These are phyloP conservation scores for Mycocentrospora acerina DNA, from an alignment of 2,329 filamentous ascomycete species.

Conservation along the genomic window DNA sequence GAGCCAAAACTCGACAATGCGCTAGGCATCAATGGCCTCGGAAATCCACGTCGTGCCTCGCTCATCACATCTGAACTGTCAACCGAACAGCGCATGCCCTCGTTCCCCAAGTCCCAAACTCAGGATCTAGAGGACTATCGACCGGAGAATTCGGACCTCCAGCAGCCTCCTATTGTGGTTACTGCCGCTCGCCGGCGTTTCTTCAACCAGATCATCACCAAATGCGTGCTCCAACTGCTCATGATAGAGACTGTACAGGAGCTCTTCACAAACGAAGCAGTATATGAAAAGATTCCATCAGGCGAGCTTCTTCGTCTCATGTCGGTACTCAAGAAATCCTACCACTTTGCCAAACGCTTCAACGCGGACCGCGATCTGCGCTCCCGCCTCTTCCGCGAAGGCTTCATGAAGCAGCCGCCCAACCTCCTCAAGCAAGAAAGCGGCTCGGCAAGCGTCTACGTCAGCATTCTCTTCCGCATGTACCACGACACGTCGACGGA, in stretches of 20 bases:
- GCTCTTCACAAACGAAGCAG: slow-evolving; percentile 94
- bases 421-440: slow-evolving; percentile 97
- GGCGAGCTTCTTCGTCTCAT: slow-evolving; percentile 87
- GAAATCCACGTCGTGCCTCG: slow-evolving; percentile 28
- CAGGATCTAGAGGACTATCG: slow-evolving; percentile 80
- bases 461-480: slow-evolving; percentile 95
- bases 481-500: slow-evolving; percentile 87
- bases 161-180: slow-evolving; percentile 88
- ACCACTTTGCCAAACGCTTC: slow-evolving; percentile 95
- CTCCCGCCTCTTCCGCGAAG: slow-evolving; percentile 92
- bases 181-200: slow-evolving; percentile 90
- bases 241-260: slow-evolving; percentile 99
- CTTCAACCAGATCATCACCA: slow-evolving; percentile 99
- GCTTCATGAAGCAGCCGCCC: slow-evolving; percentile 99
- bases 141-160: slow-evolving; percentile 63
- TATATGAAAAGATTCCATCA: slow-evolving; percentile 91
- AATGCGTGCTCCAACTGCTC: slow-evolving; percentile 92
- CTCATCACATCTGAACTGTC: slow-evolving; percentile 33
- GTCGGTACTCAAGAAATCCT: slow-evolving; percentile 91
- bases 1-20: slow-evolving; percentile 39
- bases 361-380: slow-evolving; percentile 96
- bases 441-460: slow-evolving; percentile 89
- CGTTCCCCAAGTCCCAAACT: slow-evolving; percentile 23
- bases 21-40: slow-evolving; percentile 48
- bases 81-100: slow-evolving; percentile 33